Percentiles rank a stretch among this genome's conserved stretches.
Evolutionary conservation across 2,329 filamentous ascomycete genomes (phyloP).

Genomic region (Cercospora sp.): DNA sequence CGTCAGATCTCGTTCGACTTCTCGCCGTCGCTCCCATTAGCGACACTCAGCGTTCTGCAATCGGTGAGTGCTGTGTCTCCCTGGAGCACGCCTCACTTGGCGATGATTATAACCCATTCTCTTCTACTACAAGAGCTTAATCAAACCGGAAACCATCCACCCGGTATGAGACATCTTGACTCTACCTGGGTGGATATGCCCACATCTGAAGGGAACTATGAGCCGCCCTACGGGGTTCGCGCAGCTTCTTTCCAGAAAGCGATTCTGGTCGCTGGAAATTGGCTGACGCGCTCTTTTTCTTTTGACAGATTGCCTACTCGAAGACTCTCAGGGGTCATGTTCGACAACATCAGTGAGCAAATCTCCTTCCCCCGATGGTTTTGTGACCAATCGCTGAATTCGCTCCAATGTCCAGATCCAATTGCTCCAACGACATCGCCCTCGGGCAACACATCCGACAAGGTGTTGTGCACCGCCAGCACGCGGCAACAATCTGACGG

Average conservation of each 20-base stretch:
- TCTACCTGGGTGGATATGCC: background rate
- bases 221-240: background rate
- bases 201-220: background rate
- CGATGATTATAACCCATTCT: background rate
- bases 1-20: background rate
- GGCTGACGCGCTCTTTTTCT: background rate
- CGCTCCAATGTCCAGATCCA: background rate
- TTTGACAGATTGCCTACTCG: background rate
- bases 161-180: background rate
- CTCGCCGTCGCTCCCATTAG: background rate
- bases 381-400: background rate
- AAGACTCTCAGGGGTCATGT: background rate
- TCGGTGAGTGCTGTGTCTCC: background rate
- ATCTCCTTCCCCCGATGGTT: too few relatives aligned
- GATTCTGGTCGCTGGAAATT: background rate
- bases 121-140: background rate
- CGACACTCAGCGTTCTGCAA: background rate
- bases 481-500: background rate
- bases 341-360: too few relatives aligned
- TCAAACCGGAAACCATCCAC: background rate
- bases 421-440: background rate
- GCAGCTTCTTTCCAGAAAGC: background rate
- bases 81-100: background rate
- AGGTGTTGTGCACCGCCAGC: background rate
- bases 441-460: background rate